Percentiles rank a stretch among this genome's conserved stretches.
phyloP scores from a whole-genome alignment of 306 rosid species.

The Acmispon strigosus region DNA sequence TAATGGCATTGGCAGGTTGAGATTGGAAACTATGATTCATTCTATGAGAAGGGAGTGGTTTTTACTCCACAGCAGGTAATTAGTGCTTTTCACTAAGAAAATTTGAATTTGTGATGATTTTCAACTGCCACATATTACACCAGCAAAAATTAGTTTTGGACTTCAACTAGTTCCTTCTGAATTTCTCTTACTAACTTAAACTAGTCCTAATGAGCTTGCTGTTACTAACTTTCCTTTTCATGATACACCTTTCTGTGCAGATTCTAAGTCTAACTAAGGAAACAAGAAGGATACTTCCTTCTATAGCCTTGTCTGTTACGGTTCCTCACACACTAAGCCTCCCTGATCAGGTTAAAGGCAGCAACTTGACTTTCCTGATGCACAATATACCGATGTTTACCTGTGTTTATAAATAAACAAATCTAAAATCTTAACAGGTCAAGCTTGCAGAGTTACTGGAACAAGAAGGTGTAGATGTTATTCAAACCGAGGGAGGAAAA shows the following conservation, averaged over 20 bases:
- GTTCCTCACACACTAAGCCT: conserved; percentile 93
- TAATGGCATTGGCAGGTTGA: conserved; percentile 55
- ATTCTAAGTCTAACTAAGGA: conserved; percentile 70
- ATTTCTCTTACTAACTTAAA: too few species aligned
- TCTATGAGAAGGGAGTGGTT: conserved; percentile 64
- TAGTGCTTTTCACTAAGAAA: conserved; percentile 1
- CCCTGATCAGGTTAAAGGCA: conserved; percentile 73
- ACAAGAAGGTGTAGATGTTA: conserved; percentile 77
- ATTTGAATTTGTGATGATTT: not conserved
- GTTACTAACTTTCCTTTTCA: not conserved
- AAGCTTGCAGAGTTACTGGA: conserved; percentile 84
- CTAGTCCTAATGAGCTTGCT: too few species aligned
- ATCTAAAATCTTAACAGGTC: conserved; percentile 41
- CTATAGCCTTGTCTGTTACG: conserved; percentile 65
- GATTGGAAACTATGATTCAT: conserved; percentile 93
- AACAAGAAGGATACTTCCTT: conserved; percentile 73
- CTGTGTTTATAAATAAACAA: not conserved
- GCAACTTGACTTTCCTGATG: not conserved
- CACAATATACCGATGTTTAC: not conserved
- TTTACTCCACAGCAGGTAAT: conserved; percentile 83
- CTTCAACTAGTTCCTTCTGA: not conserved
- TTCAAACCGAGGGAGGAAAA: conserved; percentile 97
- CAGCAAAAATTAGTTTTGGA: not conserved
- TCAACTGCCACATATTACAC: not conserved
- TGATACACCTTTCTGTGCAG: conserved; percentile 30